Evolutionary conservation across 2,329 filamentous ascomycete species (phyloP), one percentile per base, ranked within the genome.

Genomic region (Malbranchea cinnamomea): DNA sequence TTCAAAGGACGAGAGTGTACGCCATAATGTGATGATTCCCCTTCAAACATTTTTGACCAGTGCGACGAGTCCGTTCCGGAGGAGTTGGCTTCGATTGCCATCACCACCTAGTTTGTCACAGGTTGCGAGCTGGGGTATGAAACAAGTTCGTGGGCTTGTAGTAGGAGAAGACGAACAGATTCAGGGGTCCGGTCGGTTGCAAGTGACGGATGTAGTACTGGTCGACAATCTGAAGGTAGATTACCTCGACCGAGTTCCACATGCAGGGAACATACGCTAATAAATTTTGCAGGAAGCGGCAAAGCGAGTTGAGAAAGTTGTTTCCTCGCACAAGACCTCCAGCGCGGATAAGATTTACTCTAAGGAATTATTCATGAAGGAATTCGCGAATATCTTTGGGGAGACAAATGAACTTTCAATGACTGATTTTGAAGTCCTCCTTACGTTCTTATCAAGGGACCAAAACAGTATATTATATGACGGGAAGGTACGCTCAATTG

Each of bases 41-140:
- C 46, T 87, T 7, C 57, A 68, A 9, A 67, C 78, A 6, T 98
- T 92, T 44, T 52, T 78, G 31, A 49, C 51, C 3, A 62, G 67
- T 2, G 67, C 65, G 31, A 70, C 76, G 33, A 87, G 74, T 54
- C 72, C 93, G 38, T 85, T 85, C 47, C 61, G 65, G 38, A 67
- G 65, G 31, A 70, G 69, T 29, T 82, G 82, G 71, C 58, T 72
- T n/a, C 33, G 53, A 8, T 44, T 57, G 28, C 48, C 53, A 0
- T 42, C 41, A 6, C 44, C 44, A 7, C 63, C 71, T 2, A 62
- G 74, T 31, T 72, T 81, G 2, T 78, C 75, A 71, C 65, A 67
- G 32, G 65, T 85, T 4, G 53, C 89, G 40, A 68, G 67, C 6
- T 94, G 85, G 84, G 74, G 78, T 0, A 52, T 85, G 37, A 68